phyloP scores from a whole-genome alignment of 805 yeast species.

The Candida pseudoglaebosa region DNA sequence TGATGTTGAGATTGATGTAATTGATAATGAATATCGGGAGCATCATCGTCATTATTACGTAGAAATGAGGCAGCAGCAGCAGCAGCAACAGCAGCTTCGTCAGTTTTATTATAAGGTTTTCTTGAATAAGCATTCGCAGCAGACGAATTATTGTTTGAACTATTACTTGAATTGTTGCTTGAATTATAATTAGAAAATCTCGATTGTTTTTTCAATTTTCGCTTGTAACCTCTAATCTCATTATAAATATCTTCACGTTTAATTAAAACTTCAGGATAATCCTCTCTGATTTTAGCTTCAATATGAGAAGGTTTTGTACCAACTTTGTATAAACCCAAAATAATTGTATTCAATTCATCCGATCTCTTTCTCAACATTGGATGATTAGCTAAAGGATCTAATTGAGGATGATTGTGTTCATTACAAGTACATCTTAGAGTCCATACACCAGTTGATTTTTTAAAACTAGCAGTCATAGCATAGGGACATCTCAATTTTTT shows the following conservation, averaged over 20 bases:
- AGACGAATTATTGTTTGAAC: constrained; percentile 8
- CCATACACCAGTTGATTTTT: constrained; percentile 49
- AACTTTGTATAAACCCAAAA: constrained; percentile 47
- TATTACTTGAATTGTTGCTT: background rate
- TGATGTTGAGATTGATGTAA: constrained; percentile 8
- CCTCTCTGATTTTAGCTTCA: constrained; percentile 47
- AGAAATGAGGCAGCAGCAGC: constrained; percentile 22
- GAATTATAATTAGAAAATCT: constrained; percentile 7
- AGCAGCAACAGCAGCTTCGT: constrained; percentile 11
- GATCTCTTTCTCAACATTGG: constrained; percentile 56
- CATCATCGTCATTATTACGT: constrained; percentile 15
- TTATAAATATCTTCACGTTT: constrained; percentile 57
- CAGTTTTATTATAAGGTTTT: constrained; percentile 6
- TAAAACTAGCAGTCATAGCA: constrained; percentile 54
- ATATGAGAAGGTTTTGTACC: constrained; percentile 56
- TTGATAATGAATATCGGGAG: constrained; percentile 3
- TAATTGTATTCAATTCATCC: constrained; percentile 48
- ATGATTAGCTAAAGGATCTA: constrained; percentile 51
- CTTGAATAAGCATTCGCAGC: constrained; percentile 7
- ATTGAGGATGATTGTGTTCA: constrained; percentile 56
- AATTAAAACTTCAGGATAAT: constrained; percentile 50
- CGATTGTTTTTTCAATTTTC: constrained; percentile 43
- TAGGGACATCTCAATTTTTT: constrained; percentile 56
- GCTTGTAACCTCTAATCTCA: constrained; percentile 53
- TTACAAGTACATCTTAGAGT: constrained; percentile 50